Percentiles rank a stretch among this genome's conserved stretches.
phyloP scores from a whole-genome alignment of 306 rosid species.

The Lathyrus aphaca region DNA sequence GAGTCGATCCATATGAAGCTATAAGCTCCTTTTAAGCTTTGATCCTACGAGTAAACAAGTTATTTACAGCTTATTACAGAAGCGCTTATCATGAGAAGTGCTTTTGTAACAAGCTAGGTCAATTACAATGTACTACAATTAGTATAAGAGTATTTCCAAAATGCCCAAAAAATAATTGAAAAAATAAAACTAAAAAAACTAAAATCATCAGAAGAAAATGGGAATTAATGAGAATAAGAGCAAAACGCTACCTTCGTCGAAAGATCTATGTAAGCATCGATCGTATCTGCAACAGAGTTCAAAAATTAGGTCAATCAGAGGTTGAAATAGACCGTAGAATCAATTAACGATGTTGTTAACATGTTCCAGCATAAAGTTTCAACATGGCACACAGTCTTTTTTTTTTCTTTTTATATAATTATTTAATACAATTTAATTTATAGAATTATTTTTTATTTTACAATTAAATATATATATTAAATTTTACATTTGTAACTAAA shows the following conservation, averaged over 20 bases:
- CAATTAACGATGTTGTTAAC: no score
- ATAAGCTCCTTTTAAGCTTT: not conserved
- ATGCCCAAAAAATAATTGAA: slow-evolving; percentile 1
- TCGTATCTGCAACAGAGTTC: not conserved
- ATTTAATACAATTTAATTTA: no score
- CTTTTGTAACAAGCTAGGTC: not conserved
- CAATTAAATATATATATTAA: no score
- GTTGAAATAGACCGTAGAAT: not conserved
- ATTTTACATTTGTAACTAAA: no score
- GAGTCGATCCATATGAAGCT: slow-evolving; percentile 42
- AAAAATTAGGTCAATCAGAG: not conserved
- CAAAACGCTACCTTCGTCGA: not conserved
- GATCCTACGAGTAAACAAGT: no score
- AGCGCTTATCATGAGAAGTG: no score
- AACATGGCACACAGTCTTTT: no score
- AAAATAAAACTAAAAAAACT: slow-evolving; percentile 16
- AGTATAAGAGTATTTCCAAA: not conserved
- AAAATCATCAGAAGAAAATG: not conserved
- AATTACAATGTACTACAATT: not conserved
- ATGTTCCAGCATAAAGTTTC: no score
- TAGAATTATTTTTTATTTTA: no score
- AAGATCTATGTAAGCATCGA: not conserved
- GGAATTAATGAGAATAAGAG: not conserved
- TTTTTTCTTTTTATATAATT: no score
- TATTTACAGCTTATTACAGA: no score